Percentiles rank a stretch among this genome's conserved stretches.
These are phyloP conservation scores for Xylaria digitata DNA, from an alignment of 2,329 filamentous ascomycete genomes.

Conservation along the genomic window DNA sequence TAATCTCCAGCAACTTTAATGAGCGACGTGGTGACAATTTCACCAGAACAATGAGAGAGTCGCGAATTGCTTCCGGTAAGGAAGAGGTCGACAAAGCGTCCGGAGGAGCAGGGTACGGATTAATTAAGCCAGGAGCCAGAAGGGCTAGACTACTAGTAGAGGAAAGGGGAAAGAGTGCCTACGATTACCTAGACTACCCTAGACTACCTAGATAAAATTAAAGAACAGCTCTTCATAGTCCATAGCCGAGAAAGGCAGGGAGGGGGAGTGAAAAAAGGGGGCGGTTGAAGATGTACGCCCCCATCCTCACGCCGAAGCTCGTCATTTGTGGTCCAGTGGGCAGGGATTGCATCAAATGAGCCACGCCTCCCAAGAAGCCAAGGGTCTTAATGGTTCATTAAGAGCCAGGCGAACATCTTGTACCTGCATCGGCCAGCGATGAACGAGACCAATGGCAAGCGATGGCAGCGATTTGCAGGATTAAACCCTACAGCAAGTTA, in stretches of 20 bases:
- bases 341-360: slow-evolving; percentile 27
- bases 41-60: slow-evolving; percentile 50
- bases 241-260: slow-evolving; percentile 37
- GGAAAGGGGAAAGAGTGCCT: slow-evolving; percentile 23
- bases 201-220: slow-evolving; percentile 41
- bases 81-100: slow-evolving; percentile 42
- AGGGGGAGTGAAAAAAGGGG: slow-evolving; percentile 38
- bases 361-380: slow-evolving; percentile 31
- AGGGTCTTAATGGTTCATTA: slow-evolving; percentile 19
- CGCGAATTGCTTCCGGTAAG: slow-evolving; percentile 45
- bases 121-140: slow-evolving; percentile 26
- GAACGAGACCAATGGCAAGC: slow-evolving; percentile 30
- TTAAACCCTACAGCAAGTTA: slow-evolving; percentile 26
- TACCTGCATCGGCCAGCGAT: slow-evolving; percentile 46
- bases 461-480: slow-evolving; percentile 34
- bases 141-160: slow-evolving; percentile 5
- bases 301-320: slow-evolving; percentile 14
- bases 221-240: slow-evolving; percentile 35
- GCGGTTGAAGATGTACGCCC: slow-evolving; percentile 30
- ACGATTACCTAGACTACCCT: not conserved
- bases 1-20: slow-evolving; percentile 41
- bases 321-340: slow-evolving; percentile 16
- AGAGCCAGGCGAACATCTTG: slow-evolving; percentile 26
- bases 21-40: slow-evolving; percentile 49
- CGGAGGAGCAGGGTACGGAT: slow-evolving; percentile 32